Conservation (phyloP, 805 yeast genomes). For the Metschnikowia koreensis region DNA sequence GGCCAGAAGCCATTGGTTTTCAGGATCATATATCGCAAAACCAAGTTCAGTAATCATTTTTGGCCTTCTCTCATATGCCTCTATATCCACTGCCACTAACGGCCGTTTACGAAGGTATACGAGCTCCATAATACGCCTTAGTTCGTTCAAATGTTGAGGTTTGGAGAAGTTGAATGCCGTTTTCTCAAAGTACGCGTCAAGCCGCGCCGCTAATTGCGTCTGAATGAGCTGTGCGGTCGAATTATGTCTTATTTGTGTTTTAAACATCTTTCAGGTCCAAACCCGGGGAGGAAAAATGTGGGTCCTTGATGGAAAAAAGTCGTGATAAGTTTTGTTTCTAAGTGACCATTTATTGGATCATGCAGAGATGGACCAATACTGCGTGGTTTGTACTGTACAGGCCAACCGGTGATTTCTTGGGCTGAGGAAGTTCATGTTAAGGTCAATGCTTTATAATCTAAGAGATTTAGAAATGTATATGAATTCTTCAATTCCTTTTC, state of each 20-base stretch:
- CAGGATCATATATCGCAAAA: conserved; percentile 25
- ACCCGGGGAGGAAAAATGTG: neutral
- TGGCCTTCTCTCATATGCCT: conserved; percentile 23
- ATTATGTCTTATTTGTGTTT: neutral
- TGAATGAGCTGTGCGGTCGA: conserved; percentile 6
- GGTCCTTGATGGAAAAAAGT: neutral
- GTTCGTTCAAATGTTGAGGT: conserved; percentile 6
- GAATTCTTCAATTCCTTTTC: too few relatives aligned
- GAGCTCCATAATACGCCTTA: conserved; percentile 18
- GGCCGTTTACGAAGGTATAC: conserved; percentile 24
- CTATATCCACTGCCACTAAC: conserved; percentile 27
- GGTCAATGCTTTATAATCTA: too few relatives aligned
- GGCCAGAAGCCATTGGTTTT: conserved; percentile 14
- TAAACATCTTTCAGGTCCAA: neutral
- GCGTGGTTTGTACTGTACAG: neutral
- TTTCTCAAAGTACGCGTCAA: conserved; percentile 12
- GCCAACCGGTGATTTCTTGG: neutral
- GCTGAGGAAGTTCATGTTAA: too few relatives aligned
- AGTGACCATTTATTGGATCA: too few relatives aligned
- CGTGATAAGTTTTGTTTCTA: neutral
- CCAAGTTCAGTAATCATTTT: conserved; percentile 26
- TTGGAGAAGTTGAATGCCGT: conserved; percentile 12
- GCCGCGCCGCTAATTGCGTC: conserved; percentile 4
- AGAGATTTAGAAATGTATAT: too few relatives aligned
- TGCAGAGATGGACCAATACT: neutral